Conservation (phyloP, 106 monocot genomes). For the Acorus calamus region DNA sequence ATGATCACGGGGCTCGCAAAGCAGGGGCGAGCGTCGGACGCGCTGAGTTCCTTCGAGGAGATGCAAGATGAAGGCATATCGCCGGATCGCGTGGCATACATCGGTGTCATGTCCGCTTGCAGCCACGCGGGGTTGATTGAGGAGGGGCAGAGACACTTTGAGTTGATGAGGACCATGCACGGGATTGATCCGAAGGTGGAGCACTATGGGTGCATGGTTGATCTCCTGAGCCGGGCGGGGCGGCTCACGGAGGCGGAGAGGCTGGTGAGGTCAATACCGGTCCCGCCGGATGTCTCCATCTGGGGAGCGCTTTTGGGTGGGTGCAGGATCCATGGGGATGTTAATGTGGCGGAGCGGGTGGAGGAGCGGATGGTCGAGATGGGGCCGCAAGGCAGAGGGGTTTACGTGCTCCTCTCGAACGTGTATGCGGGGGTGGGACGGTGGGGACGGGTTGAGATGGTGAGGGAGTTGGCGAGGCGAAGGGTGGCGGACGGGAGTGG, state of each 20-base stretch:
- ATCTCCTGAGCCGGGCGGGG: constrained; percentile 34
- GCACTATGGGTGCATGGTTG: constrained; percentile 36
- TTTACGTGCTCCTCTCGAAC: constrained; percentile 33
- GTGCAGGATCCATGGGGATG: constrained; percentile 29
- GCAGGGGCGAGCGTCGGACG: constrained; percentile 22
- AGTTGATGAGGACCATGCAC: constrained; percentile 11
- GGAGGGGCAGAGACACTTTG: constrained; percentile 18
- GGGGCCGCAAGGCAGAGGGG: constrained; percentile 19
- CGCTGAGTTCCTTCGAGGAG: constrained; percentile 16
- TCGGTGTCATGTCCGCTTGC: constrained; percentile 29
- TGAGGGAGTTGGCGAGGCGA: constrained; percentile 21
- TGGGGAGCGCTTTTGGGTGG: constrained; percentile 39
- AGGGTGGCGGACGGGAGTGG: constrained; percentile 17
- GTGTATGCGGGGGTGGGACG: constrained; percentile 27
- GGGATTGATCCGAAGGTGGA: constrained; percentile 13
- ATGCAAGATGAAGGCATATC: constrained; percentile 17
- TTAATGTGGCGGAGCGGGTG: constrained; percentile 20
- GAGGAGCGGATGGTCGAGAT: constrained; percentile 8
- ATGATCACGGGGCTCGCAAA: constrained; percentile 28
- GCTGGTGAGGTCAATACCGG: constrained; percentile 21
- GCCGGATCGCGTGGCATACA: constrained; percentile 21
- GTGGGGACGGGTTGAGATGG: constrained; percentile 19
- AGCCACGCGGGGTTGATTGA: constrained; percentile 40
- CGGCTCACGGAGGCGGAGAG: constrained; percentile 22
- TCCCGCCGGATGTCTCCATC: constrained; percentile 10